Evolutionary conservation across 768 basidiomycete species (phyloP), one percentile per base, ranked within the genome.

Genomic region (Agaricus blazei): DNA sequence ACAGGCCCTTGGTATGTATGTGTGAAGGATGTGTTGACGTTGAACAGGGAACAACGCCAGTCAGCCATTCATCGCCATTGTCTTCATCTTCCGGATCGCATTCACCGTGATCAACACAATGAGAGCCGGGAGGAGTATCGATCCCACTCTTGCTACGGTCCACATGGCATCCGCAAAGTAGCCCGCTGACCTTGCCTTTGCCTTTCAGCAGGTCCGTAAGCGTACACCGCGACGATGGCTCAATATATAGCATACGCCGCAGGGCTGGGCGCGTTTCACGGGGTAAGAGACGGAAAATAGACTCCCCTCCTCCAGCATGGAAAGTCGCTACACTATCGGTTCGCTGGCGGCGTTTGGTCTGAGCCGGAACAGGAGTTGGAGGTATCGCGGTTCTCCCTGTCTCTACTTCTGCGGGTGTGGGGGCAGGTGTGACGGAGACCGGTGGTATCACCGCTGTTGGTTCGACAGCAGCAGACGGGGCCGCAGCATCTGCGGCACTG

Each of bases 201-300:
- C 94, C 94, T 65, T 87, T 85, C 50, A 98, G 78, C 48, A 99
- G 71, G 67, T 98, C 93, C 9, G 92, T 89, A 54, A 99, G 81
- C 28, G 97, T 98, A 67, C 93, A 96, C 40, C 97, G 85, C 47
- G 87, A 83, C 15, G 80, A 74, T 3, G 96, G 91, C 65, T 98
- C 96, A 47, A 98, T 82, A 62, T 84, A 87, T 62, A 99, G 76
- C 97, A 99, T 99, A 52, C 94, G 83, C 56, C 93, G 88, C 57
- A 99, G 79, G 12, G 90, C 92, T 6, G 87, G 80, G 40, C 97
- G 83, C 12, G 93, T 85, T 72, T 99, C 96, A 52, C 97, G 87
- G 1, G 97, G 97, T 24, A 99, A 79, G 9, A 98, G 78, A 19
- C 96, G 85, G 78, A 99, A 98, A 65, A 99, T 97, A 7, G 93